Conservation (phyloP, 73 alveolate genomes). For the Symbiodinium pilosum region DNA sequence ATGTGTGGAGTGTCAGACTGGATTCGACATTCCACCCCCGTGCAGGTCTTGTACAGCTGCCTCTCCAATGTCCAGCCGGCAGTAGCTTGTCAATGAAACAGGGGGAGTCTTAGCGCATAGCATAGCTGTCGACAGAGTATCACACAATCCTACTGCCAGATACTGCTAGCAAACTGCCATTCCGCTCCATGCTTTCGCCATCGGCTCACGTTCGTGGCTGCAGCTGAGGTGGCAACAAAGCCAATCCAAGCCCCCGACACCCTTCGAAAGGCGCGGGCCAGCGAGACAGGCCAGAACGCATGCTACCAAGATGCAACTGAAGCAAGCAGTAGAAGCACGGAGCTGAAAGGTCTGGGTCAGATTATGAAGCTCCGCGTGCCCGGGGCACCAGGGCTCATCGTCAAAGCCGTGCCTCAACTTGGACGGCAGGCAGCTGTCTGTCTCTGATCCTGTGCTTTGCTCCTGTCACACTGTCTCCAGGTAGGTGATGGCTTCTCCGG, state of each 20-base stretch:
- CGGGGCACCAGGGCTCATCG: slow-evolving; percentile 54
- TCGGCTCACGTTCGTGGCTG: background rate
- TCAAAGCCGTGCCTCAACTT: slow-evolving; percentile 44
- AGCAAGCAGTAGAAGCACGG: too few relatives aligned
- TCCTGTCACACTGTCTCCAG: background rate
- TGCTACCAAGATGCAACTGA: background rate
- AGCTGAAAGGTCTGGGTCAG: slow-evolving; percentile 37
- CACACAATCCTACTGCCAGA: too few relatives aligned
- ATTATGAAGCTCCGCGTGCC: slow-evolving; percentile 76
- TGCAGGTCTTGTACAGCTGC: slow-evolving; percentile 48
- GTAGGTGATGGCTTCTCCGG: slow-evolving; percentile 27
- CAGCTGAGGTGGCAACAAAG: slow-evolving; percentile 41
- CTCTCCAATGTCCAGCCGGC: slow-evolving; percentile 49
- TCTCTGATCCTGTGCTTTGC: background rate
- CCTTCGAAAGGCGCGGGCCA: slow-evolving; percentile 27
- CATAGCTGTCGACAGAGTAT: too few relatives aligned
- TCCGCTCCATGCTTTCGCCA: background rate
- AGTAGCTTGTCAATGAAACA: background rate
- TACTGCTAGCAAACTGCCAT: too few relatives aligned
- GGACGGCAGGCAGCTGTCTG: slow-evolving; percentile 27
- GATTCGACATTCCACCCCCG: too few relatives aligned
- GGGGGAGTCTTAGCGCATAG: too few relatives aligned
- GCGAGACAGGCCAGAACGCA: background rate
- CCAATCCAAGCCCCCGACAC: slow-evolving; percentile 71
- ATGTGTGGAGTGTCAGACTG: too few relatives aligned